These are phyloP conservation scores for Ceriops decandra DNA, from an alignment of 345 rosid species.

Conservation along the genomic window DNA sequence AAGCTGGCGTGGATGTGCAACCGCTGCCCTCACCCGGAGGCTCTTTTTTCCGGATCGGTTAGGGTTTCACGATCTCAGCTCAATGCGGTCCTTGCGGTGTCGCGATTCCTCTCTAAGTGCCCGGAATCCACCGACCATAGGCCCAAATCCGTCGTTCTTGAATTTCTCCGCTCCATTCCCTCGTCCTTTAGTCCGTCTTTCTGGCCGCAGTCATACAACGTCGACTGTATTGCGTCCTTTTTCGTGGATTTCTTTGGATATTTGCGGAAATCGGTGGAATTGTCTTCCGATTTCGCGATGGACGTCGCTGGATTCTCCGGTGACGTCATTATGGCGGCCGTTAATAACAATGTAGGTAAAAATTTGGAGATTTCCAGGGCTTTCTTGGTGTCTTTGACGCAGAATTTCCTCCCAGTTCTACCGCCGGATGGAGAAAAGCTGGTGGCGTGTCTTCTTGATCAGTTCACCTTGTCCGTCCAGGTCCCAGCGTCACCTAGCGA, in stretches of 20 bases:
- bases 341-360: conserved; percentile 30
- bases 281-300: conserved; percentile 52
- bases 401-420: conserved; percentile 62
- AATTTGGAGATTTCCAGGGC: conserved; percentile 52
- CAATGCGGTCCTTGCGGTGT: conserved; percentile 77
- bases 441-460: conserved; percentile 61
- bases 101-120: conserved; percentile 68
- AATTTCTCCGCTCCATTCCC: conserved; percentile 66
- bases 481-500: conserved; percentile 46
- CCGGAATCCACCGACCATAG: conserved; percentile 44
- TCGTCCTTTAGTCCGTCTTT: conserved; percentile 63
- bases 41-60: conserved; percentile 56
- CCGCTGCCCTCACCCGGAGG: conserved; percentile 79
- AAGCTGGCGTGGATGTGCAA: conserved; percentile 86
- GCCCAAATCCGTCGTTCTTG: conserved; percentile 56
- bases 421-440: conserved; percentile 64
- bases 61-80: conserved; percentile 83
- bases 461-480: conserved; percentile 38
- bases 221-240: conserved; percentile 55
- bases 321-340: conserved; percentile 53
- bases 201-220: conserved; percentile 79
- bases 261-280: conserved; percentile 43
- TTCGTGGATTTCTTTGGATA: conserved; percentile 63
- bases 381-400: conserved; percentile 66
- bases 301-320: conserved; percentile 71